Base-by-base conservation (phyloP, 495 filamentous ascomycete species). In the Neurospora hispaniola region DNA sequence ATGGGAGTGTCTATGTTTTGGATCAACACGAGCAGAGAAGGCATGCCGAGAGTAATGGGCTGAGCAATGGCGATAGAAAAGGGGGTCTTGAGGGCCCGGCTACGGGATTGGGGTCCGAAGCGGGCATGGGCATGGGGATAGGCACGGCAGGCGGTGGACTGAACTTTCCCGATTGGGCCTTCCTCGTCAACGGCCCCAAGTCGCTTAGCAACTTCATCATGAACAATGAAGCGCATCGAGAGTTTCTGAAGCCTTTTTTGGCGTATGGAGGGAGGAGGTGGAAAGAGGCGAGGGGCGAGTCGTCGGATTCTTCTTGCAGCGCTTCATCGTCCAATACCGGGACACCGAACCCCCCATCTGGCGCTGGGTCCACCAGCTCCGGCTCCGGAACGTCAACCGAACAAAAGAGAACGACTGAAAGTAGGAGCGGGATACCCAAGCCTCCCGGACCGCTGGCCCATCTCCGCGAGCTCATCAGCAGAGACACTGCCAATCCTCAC, bases 91-190 rank as follows among this genome's bases (percentile, higher is more conserved):
- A 41, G 40, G 40, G 40, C n/a, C n/a, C n/a, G n/a, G n/a, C n/a
- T 41, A 41, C 40, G 9, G 40, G 2, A 11, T 41, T 48, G n/a
- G 44, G 44, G 10, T 20, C n/a, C 0, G 44, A 20, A 20, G n/a
- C n/a, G n/a, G 44, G 44, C 8, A 20, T 20, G 18, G 44, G 44
- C 1, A 10, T 10, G 18, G 44, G 42, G 3, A 54, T 14, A 4
- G 46, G 20, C n/a, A 27, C 4, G 0, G 46, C 20, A 8, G 12
- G 27, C 7, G 54, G 20, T 4, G 54, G 54, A 18, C 54, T 77
- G 16, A 69, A 59, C 48, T 73, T 82, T 12, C 80, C 81, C 2
- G 80, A 80, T 73, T 82, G 81, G 81, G 75, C 80, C 16, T 81
- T 81, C 71, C 76, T 82, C 3, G 72, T 81, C 12, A 73, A 74